Conservation (phyloP, 1,284 basidiomycete genomes). For the Cryptococcus hybrid region DNA sequence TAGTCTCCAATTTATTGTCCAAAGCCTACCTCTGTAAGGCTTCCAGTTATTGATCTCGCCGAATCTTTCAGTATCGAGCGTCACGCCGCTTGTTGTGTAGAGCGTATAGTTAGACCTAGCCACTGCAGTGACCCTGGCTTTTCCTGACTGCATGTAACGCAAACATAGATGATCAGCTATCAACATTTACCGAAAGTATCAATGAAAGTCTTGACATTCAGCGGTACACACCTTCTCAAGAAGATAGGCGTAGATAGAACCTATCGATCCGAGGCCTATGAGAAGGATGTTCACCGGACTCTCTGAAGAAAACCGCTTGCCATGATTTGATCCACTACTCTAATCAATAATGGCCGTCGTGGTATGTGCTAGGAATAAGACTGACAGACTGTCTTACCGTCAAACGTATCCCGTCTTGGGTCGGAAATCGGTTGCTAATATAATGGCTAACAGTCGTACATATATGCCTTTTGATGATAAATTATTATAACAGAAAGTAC, state of each 20-base stretch:
- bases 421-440: no score
- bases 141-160: slow-evolving; percentile 51
- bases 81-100: slow-evolving; percentile 55
- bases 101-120: slow-evolving; percentile 69
- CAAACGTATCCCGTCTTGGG: no score
- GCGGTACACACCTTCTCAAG: slow-evolving; percentile 53
- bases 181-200: background rate
- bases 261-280: slow-evolving; percentile 56
- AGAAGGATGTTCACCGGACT: slow-evolving; percentile 48
- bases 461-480: no score
- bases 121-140: slow-evolving; percentile 67
- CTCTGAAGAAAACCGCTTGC: background rate
- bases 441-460: no score
- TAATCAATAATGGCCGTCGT: no score
- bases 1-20: background rate
- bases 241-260: slow-evolving; percentile 60
- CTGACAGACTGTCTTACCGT: no score
- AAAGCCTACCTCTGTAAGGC: slow-evolving; percentile 58
- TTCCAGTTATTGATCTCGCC: slow-evolving; percentile 61
- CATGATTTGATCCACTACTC: no score
- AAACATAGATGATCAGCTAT: background rate
- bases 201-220: background rate
- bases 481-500: no score
- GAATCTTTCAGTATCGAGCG: slow-evolving; percentile 61
- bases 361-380: no score